Evolutionary conservation across 345 rosid genomes (phyloP).

Genomic region (Citrus medica): DNA sequence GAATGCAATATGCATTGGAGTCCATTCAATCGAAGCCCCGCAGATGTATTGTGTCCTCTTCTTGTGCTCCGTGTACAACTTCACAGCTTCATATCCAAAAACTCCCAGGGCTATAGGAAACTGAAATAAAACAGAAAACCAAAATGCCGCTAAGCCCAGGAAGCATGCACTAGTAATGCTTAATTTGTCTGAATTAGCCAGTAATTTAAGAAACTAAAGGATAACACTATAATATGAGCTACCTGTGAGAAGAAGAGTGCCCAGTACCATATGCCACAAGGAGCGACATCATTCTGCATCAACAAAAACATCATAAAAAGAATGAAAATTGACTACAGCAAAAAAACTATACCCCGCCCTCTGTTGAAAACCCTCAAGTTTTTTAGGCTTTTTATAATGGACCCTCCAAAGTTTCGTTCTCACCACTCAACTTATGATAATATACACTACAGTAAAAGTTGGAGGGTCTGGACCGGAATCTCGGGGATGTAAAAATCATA

Average conservation of each 20-base stretch:
- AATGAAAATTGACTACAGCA: not conserved
- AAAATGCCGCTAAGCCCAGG: not conserved
- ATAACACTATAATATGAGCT: not conserved
- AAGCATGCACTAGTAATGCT: not conserved
- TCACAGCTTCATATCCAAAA: slow-evolving; percentile 70
- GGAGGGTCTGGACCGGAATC: not conserved
- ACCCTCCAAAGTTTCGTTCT: not conserved
- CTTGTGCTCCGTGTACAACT: slow-evolving; percentile 52
- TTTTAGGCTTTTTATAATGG: too few relatives aligned
- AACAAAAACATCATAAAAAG: not conserved
- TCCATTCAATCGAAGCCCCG: slow-evolving; percentile 93
- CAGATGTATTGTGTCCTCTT: slow-evolving; percentile 65
- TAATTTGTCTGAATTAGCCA: not conserved
- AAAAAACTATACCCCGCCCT: not conserved
- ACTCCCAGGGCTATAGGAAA: slow-evolving; percentile 58
- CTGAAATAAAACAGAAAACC: slow-evolving; percentile 30
- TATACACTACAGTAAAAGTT: not conserved
- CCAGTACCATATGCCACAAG: slow-evolving; percentile 78
- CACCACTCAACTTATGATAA: not conserved
- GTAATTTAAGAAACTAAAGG: not conserved
- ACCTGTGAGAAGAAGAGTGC: slow-evolving; percentile 81
- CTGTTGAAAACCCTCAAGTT: not conserved
- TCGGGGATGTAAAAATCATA: not conserved
- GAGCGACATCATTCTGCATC: slow-evolving; percentile 66
- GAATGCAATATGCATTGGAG: slow-evolving; percentile 59